Percentiles rank a stretch among this genome's conserved stretches.
phyloP scores from a whole-genome alignment of 2,329 filamentous ascomycete genomes.

The Xylaria sp. region DNA sequence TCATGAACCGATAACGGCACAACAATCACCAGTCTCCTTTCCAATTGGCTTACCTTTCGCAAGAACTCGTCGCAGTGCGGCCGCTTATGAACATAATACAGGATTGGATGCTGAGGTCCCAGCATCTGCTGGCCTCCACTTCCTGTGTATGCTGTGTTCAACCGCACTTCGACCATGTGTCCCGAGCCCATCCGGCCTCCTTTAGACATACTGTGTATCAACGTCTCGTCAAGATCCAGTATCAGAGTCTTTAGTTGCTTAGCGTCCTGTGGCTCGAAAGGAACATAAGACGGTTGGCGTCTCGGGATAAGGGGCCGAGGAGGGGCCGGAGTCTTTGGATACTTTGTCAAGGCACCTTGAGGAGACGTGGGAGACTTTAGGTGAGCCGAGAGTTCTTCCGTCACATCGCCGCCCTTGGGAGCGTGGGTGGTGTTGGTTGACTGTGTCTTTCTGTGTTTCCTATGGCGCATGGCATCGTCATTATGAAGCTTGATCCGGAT shows the following conservation, averaged over 20 bases:
- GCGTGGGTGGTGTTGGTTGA: conserved; percentile 60
- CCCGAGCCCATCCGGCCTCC: conserved; percentile 95
- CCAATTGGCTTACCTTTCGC: conserved; percentile 70
- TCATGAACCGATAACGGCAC: conserved; percentile 15
- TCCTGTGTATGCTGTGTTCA: conserved; percentile 77
- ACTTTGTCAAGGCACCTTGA: conserved; percentile 80
- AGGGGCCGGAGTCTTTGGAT: conserved; percentile 88
- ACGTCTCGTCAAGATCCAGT: conserved; percentile 93
- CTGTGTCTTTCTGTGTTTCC: conserved; percentile 74
- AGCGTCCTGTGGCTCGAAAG: conserved; percentile 63
- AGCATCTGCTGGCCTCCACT: conserved; percentile 73
- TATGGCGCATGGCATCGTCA: conserved; percentile 76
- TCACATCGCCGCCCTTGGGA: conserved; percentile 54
- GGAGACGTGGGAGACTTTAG: conserved; percentile 95
- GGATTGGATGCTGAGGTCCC: conserved; percentile 91
- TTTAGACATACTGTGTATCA: conserved; percentile 98
- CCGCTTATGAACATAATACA: conserved; percentile 99
- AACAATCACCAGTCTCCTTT: not conserved
- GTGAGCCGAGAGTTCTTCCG: conserved; percentile 74
- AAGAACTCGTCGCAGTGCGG: conserved; percentile 97
- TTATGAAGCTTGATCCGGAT: conserved; percentile 92
- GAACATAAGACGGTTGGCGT: conserved; percentile 88
- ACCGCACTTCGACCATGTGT: conserved; percentile 98
- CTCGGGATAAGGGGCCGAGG: conserved; percentile 90
- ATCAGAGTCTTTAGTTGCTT: conserved; percentile 91